These are phyloP conservation scores for Sporothrix globosa DNA, from an alignment of 2,329 filamentous ascomycete genomes.

Conservation along the genomic window DNA sequence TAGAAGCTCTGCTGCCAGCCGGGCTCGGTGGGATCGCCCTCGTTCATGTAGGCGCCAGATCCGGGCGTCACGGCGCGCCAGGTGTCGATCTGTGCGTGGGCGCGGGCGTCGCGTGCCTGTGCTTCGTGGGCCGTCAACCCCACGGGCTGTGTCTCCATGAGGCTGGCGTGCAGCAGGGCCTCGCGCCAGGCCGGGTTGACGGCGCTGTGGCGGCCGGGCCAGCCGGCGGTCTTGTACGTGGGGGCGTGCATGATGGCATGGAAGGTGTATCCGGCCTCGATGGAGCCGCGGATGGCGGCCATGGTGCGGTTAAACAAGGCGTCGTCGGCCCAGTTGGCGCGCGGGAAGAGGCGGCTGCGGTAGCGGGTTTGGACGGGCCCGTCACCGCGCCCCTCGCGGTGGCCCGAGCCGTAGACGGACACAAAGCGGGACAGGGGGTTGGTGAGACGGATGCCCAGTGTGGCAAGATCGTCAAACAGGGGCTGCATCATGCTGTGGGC, in stretches of 20 bases:
- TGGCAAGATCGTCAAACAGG: conserved; percentile 41
- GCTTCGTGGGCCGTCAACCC: conserved; percentile 30
- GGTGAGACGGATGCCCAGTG: conserved; percentile 40
- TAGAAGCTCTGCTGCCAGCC: conserved; percentile 45
- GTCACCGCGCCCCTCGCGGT: conserved; percentile 34
- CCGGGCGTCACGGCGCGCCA: conserved; percentile 41
- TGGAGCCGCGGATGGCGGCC: conserved; percentile 41
- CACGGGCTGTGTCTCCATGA: conserved; percentile 33
- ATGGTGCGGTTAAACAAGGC: conserved; percentile 39
- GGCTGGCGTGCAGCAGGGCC: conserved; percentile 37
- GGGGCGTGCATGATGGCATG: conserved; percentile 44
- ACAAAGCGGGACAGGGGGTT: conserved; percentile 28
- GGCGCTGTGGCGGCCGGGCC: conserved; percentile 33
- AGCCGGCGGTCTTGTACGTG: conserved; percentile 36
- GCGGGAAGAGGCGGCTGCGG: conserved; percentile 46
- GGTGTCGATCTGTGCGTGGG: conserved; percentile 33
- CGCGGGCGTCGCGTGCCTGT: conserved; percentile 29
- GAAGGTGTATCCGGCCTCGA: conserved; percentile 45
- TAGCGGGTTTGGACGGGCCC: conserved; percentile 37
- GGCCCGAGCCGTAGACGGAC: conserved; percentile 35
- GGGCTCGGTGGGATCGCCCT: conserved; percentile 47
- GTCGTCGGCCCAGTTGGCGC: conserved; percentile 41
- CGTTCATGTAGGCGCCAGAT: conserved; percentile 46
- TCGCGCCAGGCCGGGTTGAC: conserved; percentile 40
- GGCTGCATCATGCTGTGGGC: conserved; percentile 42